Conservation (phyloP, 2,329 filamentous ascomycete genomes). For the Colletotrichum gigasporum region DNA sequence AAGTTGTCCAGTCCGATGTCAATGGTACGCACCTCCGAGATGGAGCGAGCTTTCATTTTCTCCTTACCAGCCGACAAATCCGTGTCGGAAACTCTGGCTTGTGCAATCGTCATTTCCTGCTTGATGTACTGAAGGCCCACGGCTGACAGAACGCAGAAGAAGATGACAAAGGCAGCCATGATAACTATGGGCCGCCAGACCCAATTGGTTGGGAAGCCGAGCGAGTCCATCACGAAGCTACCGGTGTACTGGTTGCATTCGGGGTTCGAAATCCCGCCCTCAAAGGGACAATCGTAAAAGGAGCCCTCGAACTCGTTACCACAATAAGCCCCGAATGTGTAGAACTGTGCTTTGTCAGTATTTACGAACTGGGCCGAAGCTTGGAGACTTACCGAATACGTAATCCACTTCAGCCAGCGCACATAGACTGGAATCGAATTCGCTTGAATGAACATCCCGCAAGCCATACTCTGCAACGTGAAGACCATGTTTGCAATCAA, state of each 20-base stretch:
- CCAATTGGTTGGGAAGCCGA: constrained; percentile 76
- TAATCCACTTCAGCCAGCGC: constrained; percentile 78
- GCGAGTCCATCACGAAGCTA: constrained; percentile 71
- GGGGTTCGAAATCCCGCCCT: constrained; percentile 69
- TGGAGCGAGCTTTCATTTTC: constrained; percentile 66
- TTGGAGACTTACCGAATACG: constrained; percentile 59
- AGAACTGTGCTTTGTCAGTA: constrained; percentile 59
- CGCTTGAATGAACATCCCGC: constrained; percentile 80
- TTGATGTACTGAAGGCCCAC: constrained; percentile 71
- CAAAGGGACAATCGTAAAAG: constrained; percentile 77
- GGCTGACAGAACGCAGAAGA: constrained; percentile 70
- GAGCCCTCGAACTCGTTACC: constrained; percentile 77
- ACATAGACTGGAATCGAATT: constrained; percentile 80
- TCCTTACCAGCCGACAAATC: constrained; percentile 77
- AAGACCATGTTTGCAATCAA: constrained; percentile 78
- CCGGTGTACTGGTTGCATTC: constrained; percentile 76
- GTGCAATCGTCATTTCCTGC: constrained; percentile 75
- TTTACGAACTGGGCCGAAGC: constrained; percentile 36
- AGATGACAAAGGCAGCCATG: constrained; percentile 67
- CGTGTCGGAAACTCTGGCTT: constrained; percentile 65
- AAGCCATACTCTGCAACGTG: constrained; percentile 78
- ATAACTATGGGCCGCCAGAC: constrained; percentile 72
- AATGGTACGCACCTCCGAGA: constrained; percentile 65
- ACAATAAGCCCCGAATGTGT: constrained; percentile 75
- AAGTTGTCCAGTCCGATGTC: constrained; percentile 73